Conservation (phyloP, 805 yeast genomes). For the Priceomyces carsonii region DNA sequence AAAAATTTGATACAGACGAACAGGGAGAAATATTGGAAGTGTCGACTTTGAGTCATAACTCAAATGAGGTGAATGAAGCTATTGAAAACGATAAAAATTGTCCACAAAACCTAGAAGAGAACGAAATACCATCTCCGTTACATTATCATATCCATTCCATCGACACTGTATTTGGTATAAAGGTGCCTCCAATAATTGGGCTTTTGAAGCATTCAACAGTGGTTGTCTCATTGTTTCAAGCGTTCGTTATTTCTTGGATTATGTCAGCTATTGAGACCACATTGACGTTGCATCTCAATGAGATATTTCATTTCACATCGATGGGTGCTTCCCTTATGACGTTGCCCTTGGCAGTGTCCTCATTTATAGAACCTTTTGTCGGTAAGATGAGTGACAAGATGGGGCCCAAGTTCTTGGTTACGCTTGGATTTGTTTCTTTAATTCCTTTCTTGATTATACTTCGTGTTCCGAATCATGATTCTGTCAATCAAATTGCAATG, state of each 20-base stretch:
- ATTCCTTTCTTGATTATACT: background rate
- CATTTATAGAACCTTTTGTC: background rate
- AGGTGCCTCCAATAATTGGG: background rate
- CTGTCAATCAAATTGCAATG: background rate
- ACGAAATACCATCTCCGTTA: background rate
- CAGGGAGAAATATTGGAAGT: background rate
- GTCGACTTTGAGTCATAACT: too few relatives aligned
- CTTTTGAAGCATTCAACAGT: background rate
- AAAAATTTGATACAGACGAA: background rate
- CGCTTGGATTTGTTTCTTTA: background rate
- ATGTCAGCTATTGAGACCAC: conserved; percentile 1
- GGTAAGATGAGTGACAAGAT: background rate
- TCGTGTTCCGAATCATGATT: background rate
- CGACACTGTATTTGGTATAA: background rate
- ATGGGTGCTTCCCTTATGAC: background rate
- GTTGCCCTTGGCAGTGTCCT: background rate
- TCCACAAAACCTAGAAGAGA: background rate
- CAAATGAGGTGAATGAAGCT: background rate
- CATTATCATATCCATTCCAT: background rate
- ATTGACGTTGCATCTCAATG: background rate
- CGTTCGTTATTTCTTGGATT: conserved; percentile 1
- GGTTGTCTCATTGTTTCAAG: conserved; percentile 1
- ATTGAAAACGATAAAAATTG: background rate
- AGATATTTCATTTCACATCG: conserved; percentile 1
- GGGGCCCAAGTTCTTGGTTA: conserved; percentile 1